Evolutionary conservation across 176 grass and related monocot species (phyloP).

Genomic region (Triticum timopheevii): DNA sequence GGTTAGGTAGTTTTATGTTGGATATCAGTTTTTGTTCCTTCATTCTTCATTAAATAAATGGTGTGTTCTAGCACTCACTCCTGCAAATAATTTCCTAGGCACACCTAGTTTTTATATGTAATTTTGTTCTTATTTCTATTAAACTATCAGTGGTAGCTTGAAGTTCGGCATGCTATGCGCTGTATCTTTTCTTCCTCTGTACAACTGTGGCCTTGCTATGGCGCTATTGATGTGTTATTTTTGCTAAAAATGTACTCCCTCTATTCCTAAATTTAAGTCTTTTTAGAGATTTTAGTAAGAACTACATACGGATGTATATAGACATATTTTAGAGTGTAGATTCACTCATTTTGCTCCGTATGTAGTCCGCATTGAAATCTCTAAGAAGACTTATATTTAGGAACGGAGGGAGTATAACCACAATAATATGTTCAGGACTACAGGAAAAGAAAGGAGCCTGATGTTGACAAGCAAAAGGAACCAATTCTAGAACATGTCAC

Average conservation of each 20-base stretch:
- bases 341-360: too few relatives aligned
- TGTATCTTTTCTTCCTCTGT: not conserved
- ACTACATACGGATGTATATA: too few relatives aligned
- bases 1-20: not conserved
- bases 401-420: too few relatives aligned
- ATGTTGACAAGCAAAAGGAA: slow-evolving; percentile 81
- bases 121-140: not conserved
- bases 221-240: not conserved
- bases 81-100: not conserved
- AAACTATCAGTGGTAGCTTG: not conserved
- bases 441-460: slow-evolving; percentile 82
- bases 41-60: not conserved
- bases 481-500: slow-evolving; percentile 80
- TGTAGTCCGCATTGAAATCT: too few relatives aligned
- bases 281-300: too few relatives aligned
- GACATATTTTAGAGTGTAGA: too few relatives aligned
- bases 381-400: too few relatives aligned
- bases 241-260: not conserved
- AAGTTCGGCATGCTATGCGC: not conserved
- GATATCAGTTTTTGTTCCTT: not conserved
- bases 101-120: not conserved
- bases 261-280: too few relatives aligned
- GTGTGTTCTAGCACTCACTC: not conserved
- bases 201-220: not conserved
- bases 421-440: slow-evolving; percentile 57